Conservation (phyloP, 2,329 filamentous ascomycete genomes). For the Hypoxylon sp. region DNA sequence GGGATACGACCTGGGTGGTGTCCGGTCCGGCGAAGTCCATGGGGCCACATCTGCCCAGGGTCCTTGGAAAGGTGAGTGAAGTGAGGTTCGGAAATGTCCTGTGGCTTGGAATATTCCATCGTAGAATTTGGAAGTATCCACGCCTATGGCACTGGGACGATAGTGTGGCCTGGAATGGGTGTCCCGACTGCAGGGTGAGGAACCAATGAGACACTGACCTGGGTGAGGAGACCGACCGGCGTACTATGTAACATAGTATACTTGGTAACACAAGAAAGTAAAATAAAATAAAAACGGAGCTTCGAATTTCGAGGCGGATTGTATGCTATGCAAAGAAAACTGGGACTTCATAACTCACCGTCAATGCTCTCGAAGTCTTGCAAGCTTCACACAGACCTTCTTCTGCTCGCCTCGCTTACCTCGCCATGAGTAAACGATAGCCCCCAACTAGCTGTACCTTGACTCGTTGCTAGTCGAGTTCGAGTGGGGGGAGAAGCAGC, state of each 20-base stretch:
- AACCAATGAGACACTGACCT: no score
- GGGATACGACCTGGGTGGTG: conserved; percentile 9
- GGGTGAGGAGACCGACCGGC: no score
- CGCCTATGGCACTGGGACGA: conserved; percentile 35
- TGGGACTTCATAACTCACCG: conserved; percentile 15
- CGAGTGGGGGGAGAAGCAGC: no score
- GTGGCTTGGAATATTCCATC: conserved; percentile 35
- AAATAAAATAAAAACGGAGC: conserved; percentile 15
- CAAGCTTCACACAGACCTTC: conserved; percentile 2
- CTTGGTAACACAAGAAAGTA: conserved; percentile 9
- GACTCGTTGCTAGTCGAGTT: no score
- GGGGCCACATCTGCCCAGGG: no score
- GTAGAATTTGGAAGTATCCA: conserved; percentile 34
- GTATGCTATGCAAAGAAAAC: conserved; percentile 25
- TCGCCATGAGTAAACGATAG: conserved; percentile 26
- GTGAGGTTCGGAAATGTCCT: conserved; percentile 13
- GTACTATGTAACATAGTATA: conserved; percentile 4
- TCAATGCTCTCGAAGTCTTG: conserved; percentile 1
- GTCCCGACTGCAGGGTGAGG: no score
- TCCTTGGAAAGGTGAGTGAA: conserved; percentile 20
- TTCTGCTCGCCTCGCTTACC: conserved; percentile 27
- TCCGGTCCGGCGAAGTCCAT: no score
- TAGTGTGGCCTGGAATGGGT: not conserved
- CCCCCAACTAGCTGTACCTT: conserved; percentile 6
- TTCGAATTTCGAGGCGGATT: conserved; percentile 30